Evolutionary conservation across 2,329 filamentous ascomycete genomes (phyloP), one percentile per base, ranked within the genome.

Genomic region (Pyrenochaeta sp.): DNA sequence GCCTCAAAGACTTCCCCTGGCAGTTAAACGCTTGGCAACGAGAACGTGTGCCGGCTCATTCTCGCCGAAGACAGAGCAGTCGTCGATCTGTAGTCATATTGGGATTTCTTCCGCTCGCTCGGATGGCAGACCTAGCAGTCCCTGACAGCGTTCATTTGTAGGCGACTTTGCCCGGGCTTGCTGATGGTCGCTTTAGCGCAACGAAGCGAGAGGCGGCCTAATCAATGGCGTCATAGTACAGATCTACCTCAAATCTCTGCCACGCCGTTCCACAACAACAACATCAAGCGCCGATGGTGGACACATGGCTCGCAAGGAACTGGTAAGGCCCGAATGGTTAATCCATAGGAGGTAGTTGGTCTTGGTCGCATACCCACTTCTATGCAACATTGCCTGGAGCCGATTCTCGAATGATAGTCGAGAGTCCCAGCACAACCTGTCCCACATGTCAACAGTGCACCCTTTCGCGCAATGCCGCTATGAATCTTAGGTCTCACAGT

Each of bases 251-350:
- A 51, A 51, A 63, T 54, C 56, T 68, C 63, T 61, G 59, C 47
- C 52, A 51, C 53, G 53, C 41, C 52, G 58, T 56, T 58, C 60
- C 61, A 66, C 63, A 63, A 50, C 62, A 47, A 58, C 58, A 50
- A 30, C 32, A 45, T 52, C 60, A 57, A 65, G 64, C 68, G 67
- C 67, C 66, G 68, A 64, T 68, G 69, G 66, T 54, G 60, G 57
- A 40, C 46, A 59, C 54, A 60, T 62, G 53, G 57, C 47, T 44
- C 52, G 61, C 57, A 60, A 61, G 58, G 56, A 57, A 56, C 56
- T 54, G 54, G 46, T 51, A 52, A 46, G 43, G 49, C 30, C 54
- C 56, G 48, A 47, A 45, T n/a, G 43, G n/a, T 54, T 46, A 56
- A 59, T 47, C 49, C 54, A 45, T 46, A 54, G 44, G 51, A 30